Conservation (phyloP, 768 basidiomycete genomes). For the Cystobasidium tubakii region DNA sequence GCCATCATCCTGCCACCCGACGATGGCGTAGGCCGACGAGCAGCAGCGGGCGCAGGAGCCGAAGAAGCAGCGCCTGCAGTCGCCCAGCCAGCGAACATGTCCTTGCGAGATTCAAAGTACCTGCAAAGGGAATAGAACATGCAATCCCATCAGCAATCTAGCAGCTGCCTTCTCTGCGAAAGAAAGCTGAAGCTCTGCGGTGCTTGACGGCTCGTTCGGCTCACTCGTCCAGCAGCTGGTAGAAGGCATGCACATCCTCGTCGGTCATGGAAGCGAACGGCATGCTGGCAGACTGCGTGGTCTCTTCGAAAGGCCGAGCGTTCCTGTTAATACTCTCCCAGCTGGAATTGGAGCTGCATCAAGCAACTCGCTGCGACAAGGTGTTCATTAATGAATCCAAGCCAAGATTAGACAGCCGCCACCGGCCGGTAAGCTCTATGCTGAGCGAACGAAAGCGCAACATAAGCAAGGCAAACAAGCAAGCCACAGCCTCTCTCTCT, state of each 20-base stretch:
- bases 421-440: no score
- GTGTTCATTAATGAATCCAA: no score
- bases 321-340: no score
- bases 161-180: not conserved
- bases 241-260: conserved; percentile 31
- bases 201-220: not conserved
- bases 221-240: conserved; percentile 32
- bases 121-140: not conserved
- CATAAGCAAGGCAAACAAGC: not conserved
- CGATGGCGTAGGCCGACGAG: not conserved
- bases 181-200: no score
- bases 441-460: not conserved
- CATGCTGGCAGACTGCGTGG: not conserved
- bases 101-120: conserved; percentile 31
- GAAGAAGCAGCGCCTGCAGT: not conserved
- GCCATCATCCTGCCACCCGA: conserved; percentile 12
- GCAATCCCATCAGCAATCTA: not conserved
- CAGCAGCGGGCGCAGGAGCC: conserved; percentile 30
- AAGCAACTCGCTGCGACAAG: not conserved
- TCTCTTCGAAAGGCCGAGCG: not conserved
- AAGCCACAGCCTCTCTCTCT: not conserved
- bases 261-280: conserved; percentile 26
- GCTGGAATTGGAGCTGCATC: conserved; percentile 1
- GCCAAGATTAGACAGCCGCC: no score
- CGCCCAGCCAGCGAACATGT: conserved; percentile 27